These are phyloP conservation scores for Boletus fagicola DNA, from an alignment of 768 basidiomycete genomes.

Conservation along the genomic window DNA sequence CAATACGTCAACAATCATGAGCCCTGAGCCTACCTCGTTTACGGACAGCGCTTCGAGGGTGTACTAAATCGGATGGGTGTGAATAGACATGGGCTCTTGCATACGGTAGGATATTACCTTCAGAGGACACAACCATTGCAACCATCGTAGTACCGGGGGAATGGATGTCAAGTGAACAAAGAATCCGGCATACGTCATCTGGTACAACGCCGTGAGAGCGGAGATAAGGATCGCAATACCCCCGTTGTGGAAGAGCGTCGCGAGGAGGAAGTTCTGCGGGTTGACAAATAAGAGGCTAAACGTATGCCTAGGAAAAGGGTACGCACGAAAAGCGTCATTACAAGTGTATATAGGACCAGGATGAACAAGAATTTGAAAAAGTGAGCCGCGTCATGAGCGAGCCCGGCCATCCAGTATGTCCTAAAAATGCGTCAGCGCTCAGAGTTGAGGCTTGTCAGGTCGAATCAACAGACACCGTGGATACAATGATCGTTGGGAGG, in stretches of 20 bases:
- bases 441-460: not conserved
- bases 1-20: slow-evolving; percentile 77
- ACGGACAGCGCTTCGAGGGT: slow-evolving; percentile 82
- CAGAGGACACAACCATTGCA: slow-evolving; percentile 86
- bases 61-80: slow-evolving; percentile 34
- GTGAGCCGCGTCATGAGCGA: slow-evolving; percentile 69
- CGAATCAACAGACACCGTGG: slow-evolving; percentile 62
- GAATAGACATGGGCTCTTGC: not conserved
- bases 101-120: slow-evolving; percentile 39
- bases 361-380: slow-evolving; percentile 97
- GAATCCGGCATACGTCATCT: slow-evolving; percentile 90
- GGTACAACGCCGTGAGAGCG: slow-evolving; percentile 69
- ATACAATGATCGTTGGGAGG: slow-evolving; percentile 84
- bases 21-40: slow-evolving; percentile 88
- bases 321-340: slow-evolving; percentile 83
- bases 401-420: slow-evolving; percentile 95
- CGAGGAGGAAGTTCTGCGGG: slow-evolving; percentile 86
- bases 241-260: slow-evolving; percentile 76
- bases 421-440: slow-evolving; percentile 35
- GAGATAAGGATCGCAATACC: slow-evolving; percentile 90
- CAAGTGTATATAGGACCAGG: slow-evolving; percentile 78
- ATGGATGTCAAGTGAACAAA: slow-evolving; percentile 86
- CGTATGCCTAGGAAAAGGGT: not conserved
- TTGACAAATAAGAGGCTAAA: not conserved
- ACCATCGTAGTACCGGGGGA: slow-evolving; percentile 89